Conservation (phyloP, 768 basidiomycete species). For the Tulasnella calospora region DNA sequence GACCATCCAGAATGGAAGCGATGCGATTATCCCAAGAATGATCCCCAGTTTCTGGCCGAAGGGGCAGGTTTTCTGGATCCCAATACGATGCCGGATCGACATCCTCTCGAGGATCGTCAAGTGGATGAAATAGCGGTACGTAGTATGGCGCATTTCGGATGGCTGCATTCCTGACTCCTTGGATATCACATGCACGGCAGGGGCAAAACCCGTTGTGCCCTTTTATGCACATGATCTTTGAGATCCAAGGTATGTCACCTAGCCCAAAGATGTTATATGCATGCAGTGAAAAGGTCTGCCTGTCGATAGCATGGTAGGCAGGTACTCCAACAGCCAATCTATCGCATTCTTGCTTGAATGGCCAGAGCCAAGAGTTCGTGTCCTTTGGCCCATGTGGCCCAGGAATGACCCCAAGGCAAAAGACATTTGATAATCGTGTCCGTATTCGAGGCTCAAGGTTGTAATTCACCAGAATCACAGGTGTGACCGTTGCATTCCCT, state of each 20-base stretch:
- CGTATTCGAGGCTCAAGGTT: slow-evolving; percentile 42
- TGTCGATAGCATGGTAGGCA: slow-evolving; percentile 34
- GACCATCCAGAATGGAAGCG: neutral
- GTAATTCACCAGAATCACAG: slow-evolving; percentile 42
- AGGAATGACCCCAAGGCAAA: slow-evolving; percentile 45
- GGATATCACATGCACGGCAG: slow-evolving; percentile 41
- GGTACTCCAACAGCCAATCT: slow-evolving; percentile 36
- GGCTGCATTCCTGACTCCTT: slow-evolving; percentile 31
- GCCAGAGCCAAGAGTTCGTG: slow-evolving; percentile 40
- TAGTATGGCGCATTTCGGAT: slow-evolving; percentile 28
- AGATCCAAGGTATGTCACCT: slow-evolving; percentile 39
- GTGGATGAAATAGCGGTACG: slow-evolving; percentile 30
- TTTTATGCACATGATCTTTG: slow-evolving; percentile 40
- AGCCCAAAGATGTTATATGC: slow-evolving; percentile 35
- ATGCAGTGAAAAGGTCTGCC: slow-evolving; percentile 34
- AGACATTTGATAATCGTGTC: slow-evolving; percentile 37
- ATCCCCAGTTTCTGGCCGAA: slow-evolving; percentile 33
- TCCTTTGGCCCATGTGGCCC: slow-evolving; percentile 44
- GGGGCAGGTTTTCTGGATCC: slow-evolving; percentile 38
- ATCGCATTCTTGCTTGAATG: slow-evolving; percentile 38
- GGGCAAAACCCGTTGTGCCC: slow-evolving; percentile 42
- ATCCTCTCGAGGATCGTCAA: slow-evolving; percentile 28
- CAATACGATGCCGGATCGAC: neutral
- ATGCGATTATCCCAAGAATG: neutral
- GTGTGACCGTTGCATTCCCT: slow-evolving; percentile 38